phyloP scores from a whole-genome alignment of 2,329 filamentous ascomycete species.

The Paraconiothyrium sp. region DNA sequence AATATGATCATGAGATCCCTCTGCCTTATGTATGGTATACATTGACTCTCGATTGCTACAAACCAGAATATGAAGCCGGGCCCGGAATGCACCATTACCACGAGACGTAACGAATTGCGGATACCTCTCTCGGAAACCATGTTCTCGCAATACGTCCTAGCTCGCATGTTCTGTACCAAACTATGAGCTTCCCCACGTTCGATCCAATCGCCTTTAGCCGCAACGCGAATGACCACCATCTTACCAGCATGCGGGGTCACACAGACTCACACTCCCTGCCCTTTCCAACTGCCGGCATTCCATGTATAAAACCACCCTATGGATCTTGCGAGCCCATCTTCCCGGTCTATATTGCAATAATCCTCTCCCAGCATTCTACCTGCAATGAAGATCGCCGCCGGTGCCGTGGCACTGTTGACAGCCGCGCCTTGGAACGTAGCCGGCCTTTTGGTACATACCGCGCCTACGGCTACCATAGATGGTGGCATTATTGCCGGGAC shows the following conservation, averaged over 20 bases:
- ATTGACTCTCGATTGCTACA: neutral
- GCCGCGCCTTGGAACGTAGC: constrained; percentile 9
- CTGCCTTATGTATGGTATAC: neutral
- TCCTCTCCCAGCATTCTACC: neutral
- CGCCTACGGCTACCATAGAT: constrained; percentile 16
- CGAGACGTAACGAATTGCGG: neutral
- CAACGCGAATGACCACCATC: constrained; percentile 1
- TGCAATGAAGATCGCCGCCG: constrained; percentile 14
- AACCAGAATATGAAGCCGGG: neutral
- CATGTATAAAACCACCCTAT: constrained; percentile 5
- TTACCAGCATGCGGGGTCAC: constrained; percentile 4
- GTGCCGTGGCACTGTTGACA: constrained; percentile 9
- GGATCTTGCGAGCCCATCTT: constrained; percentile 3
- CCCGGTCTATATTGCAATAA: constrained; percentile 8
- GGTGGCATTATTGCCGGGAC: constrained; percentile 16
- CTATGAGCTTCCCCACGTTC: neutral
- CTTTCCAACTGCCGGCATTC: constrained; percentile 7
- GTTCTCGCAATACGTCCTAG: neutral
- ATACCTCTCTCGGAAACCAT: neutral
- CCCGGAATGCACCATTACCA: neutral
- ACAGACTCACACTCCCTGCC: neutral
- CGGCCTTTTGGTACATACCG: neutral
- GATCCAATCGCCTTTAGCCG: constrained; percentile 11
- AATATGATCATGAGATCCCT: too few species aligned
- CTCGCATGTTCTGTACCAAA: neutral